Percentiles rank a stretch among this genome's conserved stretches.
These are phyloP conservation scores for Colletotrichum sp. DNA, from an alignment of 2,329 filamentous ascomycete genomes.

Conservation along the genomic window DNA sequence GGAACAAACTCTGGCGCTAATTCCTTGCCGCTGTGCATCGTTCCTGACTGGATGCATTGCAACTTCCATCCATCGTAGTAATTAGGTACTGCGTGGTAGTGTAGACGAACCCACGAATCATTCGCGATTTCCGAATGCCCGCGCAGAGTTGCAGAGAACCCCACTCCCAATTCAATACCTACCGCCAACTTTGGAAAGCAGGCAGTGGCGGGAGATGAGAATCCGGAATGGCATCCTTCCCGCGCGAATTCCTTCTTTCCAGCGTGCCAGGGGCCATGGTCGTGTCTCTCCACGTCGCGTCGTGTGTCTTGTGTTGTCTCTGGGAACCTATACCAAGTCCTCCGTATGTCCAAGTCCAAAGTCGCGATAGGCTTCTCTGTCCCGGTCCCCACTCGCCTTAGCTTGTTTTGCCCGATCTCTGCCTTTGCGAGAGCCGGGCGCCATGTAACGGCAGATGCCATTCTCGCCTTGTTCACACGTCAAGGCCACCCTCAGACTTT, in stretches of 20 bases:
- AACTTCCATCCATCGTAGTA: background rate
- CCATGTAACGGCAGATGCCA: background rate
- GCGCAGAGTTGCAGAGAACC: background rate
- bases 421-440: background rate
- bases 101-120: slow-evolving; percentile 5
- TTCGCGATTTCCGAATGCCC: background rate
- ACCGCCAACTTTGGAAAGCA: background rate
- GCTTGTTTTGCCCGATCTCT: slow-evolving; percentile 21
- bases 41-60: background rate
- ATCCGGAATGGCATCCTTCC: background rate
- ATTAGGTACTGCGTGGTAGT: background rate
- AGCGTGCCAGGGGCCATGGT: background rate
- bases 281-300: background rate
- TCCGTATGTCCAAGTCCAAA: background rate
- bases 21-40: background rate
- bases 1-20: background rate
- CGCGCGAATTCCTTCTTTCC: background rate
- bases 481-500: background rate
- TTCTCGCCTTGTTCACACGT: background rate
- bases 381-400: slow-evolving; percentile 1
- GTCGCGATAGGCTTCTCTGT: slow-evolving; percentile 6
- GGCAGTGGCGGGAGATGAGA: background rate
- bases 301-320: background rate
- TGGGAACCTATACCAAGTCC: background rate
- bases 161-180: background rate